Evolutionary conservation across 108 stramenopile genomes (phyloP), one percentile per base, ranked within the genome.

Genomic region (Skeletonema tropicum): DNA sequence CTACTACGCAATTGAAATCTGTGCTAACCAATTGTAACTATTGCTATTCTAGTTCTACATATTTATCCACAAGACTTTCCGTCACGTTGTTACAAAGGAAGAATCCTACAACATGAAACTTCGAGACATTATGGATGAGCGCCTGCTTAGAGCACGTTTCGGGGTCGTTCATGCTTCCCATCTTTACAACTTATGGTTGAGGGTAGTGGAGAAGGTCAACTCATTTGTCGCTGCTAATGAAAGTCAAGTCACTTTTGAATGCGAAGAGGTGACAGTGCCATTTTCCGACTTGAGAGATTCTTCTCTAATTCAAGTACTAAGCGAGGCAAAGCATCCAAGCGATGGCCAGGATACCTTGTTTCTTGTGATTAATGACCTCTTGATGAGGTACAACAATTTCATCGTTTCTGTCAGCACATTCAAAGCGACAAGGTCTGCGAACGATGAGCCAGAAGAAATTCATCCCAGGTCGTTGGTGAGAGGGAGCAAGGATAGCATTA

Each of bases 311-410:
- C 45, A 61, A 36, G 35, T 76, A 17, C 26, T 76, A 17, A 76
- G 75, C 36, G 75, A 76, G 31, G 60, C 46, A 21, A 49, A 71
- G 31, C 67, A 76, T 41, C 69, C 75, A 29, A 60, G 26, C 26
- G 39, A 60, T 15, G 69, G 75, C 0, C 35, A 76, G 8, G 75
- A 76, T 29, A 60, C 57, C 25, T 69, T 76, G 5, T 76, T 76
- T 19, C 75, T 76, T 14, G 49, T 76, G 33, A 76, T 76, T 29
- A 76, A 60, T 19, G 75, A 76, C 17, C 29, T 76, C 1, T 26
- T 76, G 15, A n/a, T 61, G 21, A 26, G 75, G 19, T 76, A 70
- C 41, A 76, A 76, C 33, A 73, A 73, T 36, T 64, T 73, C 29
- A 36, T 64, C 19, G 57, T 39, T 32, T 26, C 49, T 33, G 45